These are phyloP conservation scores for Brettanomyces nanus DNA, from an alignment of 805 yeast genomes.

Conservation along the genomic window DNA sequence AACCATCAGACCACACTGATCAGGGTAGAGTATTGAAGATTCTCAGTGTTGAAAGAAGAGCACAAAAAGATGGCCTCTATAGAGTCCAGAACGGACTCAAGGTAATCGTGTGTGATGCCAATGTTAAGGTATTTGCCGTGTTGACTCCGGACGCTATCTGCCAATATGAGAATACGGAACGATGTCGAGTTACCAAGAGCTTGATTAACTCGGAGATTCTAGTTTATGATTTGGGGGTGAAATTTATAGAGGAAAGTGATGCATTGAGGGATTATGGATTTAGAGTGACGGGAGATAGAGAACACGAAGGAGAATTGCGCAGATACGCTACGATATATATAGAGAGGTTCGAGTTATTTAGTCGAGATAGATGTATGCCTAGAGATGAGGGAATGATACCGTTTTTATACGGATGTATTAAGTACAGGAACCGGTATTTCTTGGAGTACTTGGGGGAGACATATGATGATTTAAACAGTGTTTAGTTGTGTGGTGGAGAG, in stretches of 20 bases:
- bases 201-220: slow-evolving; percentile 12
- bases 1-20: background rate
- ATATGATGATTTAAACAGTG: too few relatives aligned
- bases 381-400: slow-evolving; percentile 9
- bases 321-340: slow-evolving; percentile 12
- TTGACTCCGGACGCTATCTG: slow-evolving; percentile 10
- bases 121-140: slow-evolving; percentile 10
- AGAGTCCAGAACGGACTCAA: slow-evolving; percentile 5
- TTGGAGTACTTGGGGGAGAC: too few relatives aligned
- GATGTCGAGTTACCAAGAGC: slow-evolving; percentile 11
- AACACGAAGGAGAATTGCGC: background rate
- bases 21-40: slow-evolving; percentile 5
- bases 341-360: slow-evolving; percentile 10
- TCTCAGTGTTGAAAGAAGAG: background rate
- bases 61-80: background rate
- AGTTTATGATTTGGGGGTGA: slow-evolving; percentile 7
- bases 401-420: slow-evolving; percentile 9
- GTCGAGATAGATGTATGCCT: slow-evolving; percentile 15
- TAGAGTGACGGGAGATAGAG: background rate
- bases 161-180: slow-evolving; percentile 12
- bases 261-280: slow-evolving; percentile 6
- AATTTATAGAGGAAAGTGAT: slow-evolving; percentile 11
- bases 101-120: slow-evolving; percentile 14
- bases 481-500: too few relatives aligned
- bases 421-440: too few relatives aligned